These are phyloP conservation scores for Golubevia sp. DNA, from an alignment of 1,284 basidiomycete species.

Conservation along the genomic window DNA sequence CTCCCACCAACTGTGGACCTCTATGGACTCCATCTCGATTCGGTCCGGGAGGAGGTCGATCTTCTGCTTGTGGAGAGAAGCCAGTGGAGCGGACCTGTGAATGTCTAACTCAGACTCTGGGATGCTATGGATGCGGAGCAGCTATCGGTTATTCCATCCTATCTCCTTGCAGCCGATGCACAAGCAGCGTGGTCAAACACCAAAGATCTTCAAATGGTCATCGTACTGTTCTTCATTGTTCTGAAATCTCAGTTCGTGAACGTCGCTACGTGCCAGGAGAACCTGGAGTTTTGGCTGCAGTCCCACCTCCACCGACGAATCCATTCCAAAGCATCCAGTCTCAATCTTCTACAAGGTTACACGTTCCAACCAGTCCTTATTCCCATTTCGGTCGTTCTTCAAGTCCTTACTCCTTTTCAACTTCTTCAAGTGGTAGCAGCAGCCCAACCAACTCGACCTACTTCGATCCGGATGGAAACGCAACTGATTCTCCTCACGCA, in stretches of 20 bases:
- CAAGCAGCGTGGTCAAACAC: conserved; percentile 62
- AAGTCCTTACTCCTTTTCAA: background rate
- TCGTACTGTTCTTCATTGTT: conserved; percentile 83
- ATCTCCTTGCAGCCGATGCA: conserved; percentile 32
- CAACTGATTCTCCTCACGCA: too few relatives aligned
- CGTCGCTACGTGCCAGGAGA: conserved; percentile 74
- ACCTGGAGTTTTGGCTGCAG: conserved; percentile 67
- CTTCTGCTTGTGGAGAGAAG: conserved; percentile 67
- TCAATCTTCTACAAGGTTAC: background rate
- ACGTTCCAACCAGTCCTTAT: too few relatives aligned
- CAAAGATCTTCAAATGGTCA: conserved; percentile 75
- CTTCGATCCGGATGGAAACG: too few relatives aligned
- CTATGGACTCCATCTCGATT: conserved; percentile 23
- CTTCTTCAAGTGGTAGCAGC: background rate
- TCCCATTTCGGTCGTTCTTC: background rate
- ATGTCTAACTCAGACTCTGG: conserved; percentile 75
- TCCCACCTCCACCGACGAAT: conserved; percentile 16
- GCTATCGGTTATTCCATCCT: conserved; percentile 64
- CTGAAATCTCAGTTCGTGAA: conserved; percentile 73
- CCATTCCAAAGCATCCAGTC: too few relatives aligned
- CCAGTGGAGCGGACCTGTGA: conserved; percentile 69
- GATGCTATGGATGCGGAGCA: conserved; percentile 78
- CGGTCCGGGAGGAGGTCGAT: conserved; percentile 25
- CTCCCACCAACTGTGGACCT: conserved; percentile 73
- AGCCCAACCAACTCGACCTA: background rate